phyloP scores from a whole-genome alignment of 192 early-diverging fungal genomes.

The Phlyctochytrium arcticum region DNA sequence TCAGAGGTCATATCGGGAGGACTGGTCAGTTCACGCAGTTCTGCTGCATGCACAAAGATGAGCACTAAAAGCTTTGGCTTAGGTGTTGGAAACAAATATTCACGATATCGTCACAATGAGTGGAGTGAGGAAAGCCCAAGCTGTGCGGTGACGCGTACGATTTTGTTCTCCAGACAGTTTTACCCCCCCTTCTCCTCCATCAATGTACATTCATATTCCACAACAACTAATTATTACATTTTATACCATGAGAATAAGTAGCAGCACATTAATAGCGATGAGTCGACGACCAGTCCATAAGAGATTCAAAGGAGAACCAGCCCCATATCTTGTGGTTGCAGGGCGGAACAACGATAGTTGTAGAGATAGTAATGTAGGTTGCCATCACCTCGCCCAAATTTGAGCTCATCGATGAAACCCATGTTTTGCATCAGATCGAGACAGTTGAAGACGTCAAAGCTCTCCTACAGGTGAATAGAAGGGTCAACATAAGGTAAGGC shows the following conservation, averaged over 20 bases:
- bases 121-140: conserved; percentile 51
- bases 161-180: too few relatives aligned
- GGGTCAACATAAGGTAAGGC: conserved; percentile 1
- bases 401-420: conserved; percentile 72
- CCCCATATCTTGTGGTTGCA: conserved; percentile 69
- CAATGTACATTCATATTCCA: too few relatives aligned
- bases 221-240: too few relatives aligned
- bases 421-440: conserved; percentile 90
- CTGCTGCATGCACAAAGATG: background rate
- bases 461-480: conserved; percentile 31
- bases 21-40: conserved; percentile 49
- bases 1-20: conserved; percentile 87
- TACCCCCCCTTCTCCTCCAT: too few relatives aligned
- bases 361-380: conserved; percentile 94
- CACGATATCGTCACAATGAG: conserved; percentile 70
- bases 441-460: conserved; percentile 95
- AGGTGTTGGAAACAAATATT: conserved; percentile 74
- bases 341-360: conserved; percentile 81
- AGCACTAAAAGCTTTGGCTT: background rate
- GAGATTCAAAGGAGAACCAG: conserved; percentile 94
- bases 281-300: too few relatives aligned
- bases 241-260: too few relatives aligned
- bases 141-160: conserved; percentile 18
- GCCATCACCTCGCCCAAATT: conserved; percentile 92
- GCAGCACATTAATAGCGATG: too few relatives aligned